Base-by-base conservation (phyloP, 495 filamentous ascomycete genomes). In the Lophium mytilinum region DNA sequence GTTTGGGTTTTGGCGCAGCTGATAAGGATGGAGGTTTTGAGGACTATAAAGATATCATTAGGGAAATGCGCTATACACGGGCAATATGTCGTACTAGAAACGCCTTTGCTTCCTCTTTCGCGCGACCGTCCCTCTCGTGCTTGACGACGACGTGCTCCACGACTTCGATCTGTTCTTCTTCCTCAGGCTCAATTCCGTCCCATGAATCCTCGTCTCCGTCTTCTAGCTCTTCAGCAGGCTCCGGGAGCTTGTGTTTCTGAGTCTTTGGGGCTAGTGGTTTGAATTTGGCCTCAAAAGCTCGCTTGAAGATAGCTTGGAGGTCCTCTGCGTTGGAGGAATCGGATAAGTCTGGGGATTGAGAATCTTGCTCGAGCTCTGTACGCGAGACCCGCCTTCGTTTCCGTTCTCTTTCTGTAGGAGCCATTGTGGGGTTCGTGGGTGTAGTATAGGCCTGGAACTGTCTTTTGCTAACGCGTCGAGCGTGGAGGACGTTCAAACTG, bases 251-350 rank as follows among this genome's bases (percentile, higher is more conserved):
- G 34, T 48, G 45, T 55, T 60, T 61, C 18, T 55, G 45, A 12
- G 43, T 30, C 30, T 40, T 53, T 18, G 49, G 39, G 9, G 58
- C 75, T 18, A 96, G 65, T 10, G 91, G 88, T 60, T 83, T 80
- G 71, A 95, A 97, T 63, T 85, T 83, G 9, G 85, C 80, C 71
- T 96, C 93, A 69, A 98, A 97, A 67, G 88, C 84, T 59, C 82
- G 84, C 55, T 82, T 82, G 60, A 98, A 83, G 36, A 86, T 73
- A 53, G 79, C 82, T 61, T 81, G 77, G 15, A 70, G 9, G 33
- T 63, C 68, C 30, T 62, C 63, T 40, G 52, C 57, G 21, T 55
- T 57, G 8, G 39, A 39, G 41, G 41, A 21, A 12, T 52, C 37
- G 17, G 53, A 46, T 8, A 40, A 39, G 14, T 15, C 11, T n/a